Base-by-base conservation (phyloP, 2,329 filamentous ascomycete species). In the Cladosporium sp. region DNA sequence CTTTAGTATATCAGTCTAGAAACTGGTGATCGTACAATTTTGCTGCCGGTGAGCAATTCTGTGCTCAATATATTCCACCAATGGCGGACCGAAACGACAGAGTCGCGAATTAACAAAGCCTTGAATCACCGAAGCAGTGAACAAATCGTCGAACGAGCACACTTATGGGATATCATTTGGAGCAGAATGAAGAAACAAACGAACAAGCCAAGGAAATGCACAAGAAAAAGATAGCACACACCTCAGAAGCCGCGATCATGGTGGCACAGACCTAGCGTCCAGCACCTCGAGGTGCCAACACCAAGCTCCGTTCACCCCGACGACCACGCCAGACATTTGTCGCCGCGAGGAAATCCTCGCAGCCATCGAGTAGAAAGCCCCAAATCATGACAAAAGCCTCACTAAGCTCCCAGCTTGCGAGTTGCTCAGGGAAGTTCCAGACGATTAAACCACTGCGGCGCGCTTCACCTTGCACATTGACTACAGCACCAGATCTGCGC, bases 331-430 rank as follows among this genome's bases (percentile, higher is more conserved):
- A 79, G 19, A 64, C 58, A 64, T 80, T 78, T 5, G 76, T 79
- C 17, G 70, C 70, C 20, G 64, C 64, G 4, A 74, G 51, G 34
- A 77, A 58, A 50, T 77, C 70, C 39, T 67, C 62, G 59, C 77
- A 80, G 8, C 73, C 75, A 25, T 65, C 59, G 5, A 80, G 60
- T 22, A 79, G 64, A 55, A 70, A 76, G 4, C 67, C 68, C 72
- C 74, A 80, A 51, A 69, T 70, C 28, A 62, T 61, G 52, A 72
- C 63, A 63, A 79, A 79, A 1, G 68, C 66, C 52, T 74, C 70
- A 0, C 71, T 77, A 3, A 78, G 63, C 63, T 80, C 77, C 77
- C 76, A 79, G 40, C 72, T 74, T 5, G 65, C 59, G 2, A 70
- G 58, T 28, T 69, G 60, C 70, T 76, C 78, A 9, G 76, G 75